Evolutionary conservation across 371 early-diverging fungal genomes (phyloP).

Genomic region (Apophysomyces elegans): DNA sequence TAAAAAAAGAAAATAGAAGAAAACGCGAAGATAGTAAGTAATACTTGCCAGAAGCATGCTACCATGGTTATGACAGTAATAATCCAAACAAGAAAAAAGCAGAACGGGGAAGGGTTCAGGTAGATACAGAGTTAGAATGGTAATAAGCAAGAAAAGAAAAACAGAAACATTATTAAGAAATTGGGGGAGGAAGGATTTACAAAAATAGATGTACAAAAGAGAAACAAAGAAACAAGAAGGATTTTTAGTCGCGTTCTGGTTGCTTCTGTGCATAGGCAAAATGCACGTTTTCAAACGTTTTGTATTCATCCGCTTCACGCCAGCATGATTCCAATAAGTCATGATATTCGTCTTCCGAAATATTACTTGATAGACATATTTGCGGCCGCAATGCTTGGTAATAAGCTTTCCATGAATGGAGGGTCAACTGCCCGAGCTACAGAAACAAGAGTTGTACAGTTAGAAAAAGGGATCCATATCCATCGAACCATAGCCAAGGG

Average conservation of each 20-base stretch:
- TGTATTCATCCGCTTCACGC: conserved; percentile 50
- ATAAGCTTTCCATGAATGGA: conserved; percentile 54
- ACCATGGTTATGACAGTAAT: too few species aligned
- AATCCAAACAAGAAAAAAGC: neutral
- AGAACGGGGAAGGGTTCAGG: neutral
- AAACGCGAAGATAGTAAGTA: too few species aligned
- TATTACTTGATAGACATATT: conserved; percentile 31
- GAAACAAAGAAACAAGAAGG: conserved; percentile 12
- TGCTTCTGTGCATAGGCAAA: conserved; percentile 55
- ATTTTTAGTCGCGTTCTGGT: conserved; percentile 6
- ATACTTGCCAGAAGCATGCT: too few species aligned
- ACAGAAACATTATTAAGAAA: too few species aligned
- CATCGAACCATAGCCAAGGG: neutral
- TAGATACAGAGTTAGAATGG: too few species aligned
- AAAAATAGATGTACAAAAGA: conserved; percentile 8
- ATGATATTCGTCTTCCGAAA: conserved; percentile 33
- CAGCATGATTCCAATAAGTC: conserved; percentile 37
- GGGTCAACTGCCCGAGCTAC: conserved; percentile 49
- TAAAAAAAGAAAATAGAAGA: too few species aligned
- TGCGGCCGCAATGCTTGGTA: conserved; percentile 43
- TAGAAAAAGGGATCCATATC: neutral
- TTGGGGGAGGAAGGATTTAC: conserved; percentile 1
- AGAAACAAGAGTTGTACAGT: neutral
- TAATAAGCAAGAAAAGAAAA: too few species aligned
- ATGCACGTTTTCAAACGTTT: conserved; percentile 57